Evolutionary conservation across 2,329 filamentous ascomycete species (phyloP).

Genomic region (Sclerotinia subarctica): DNA sequence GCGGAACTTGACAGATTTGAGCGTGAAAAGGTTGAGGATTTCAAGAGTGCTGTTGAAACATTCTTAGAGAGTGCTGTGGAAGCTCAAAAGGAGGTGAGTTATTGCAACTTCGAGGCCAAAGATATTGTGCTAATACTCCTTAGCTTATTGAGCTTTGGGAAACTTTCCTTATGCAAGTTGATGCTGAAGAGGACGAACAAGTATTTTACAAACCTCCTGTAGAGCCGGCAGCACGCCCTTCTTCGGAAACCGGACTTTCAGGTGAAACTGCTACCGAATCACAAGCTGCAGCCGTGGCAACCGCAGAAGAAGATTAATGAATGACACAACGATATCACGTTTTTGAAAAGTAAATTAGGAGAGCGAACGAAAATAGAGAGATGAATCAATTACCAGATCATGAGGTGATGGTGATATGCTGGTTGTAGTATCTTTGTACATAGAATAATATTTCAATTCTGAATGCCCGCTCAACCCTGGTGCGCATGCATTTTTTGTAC

Average conservation of each 20-base stretch:
- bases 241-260: slow-evolving; percentile 43
- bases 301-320: slow-evolving; percentile 31
- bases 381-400: slow-evolving; percentile 15
- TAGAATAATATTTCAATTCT: slow-evolving; percentile 32
- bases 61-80: slow-evolving; percentile 96
- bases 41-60: slow-evolving; percentile 96
- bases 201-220: slow-evolving; percentile 63
- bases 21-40: slow-evolving; percentile 96
- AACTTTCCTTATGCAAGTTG: slow-evolving; percentile 93
- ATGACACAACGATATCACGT: slow-evolving; percentile 16
- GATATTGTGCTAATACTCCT: slow-evolving; percentile 20
- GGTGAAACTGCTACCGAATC: slow-evolving; percentile 31
- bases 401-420: slow-evolving; percentile 6
- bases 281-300: slow-evolving; percentile 25
- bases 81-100: slow-evolving; percentile 90
- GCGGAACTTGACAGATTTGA: slow-evolving; percentile 91
- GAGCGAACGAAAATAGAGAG: slow-evolving; percentile 8
- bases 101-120: neutral
- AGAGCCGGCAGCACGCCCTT: slow-evolving; percentile 49
- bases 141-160: slow-evolving; percentile 88
- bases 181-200: slow-evolving; percentile 82
- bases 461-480: slow-evolving; percentile 19
- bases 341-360: slow-evolving; percentile 16
- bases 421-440: slow-evolving; percentile 34
- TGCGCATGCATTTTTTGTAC: neutral